Percentiles rank a stretch among this genome's conserved stretches.
phyloP scores from a whole-genome alignment of 1,284 basidiomycete genomes.

The Sporisorium scitamineum region DNA sequence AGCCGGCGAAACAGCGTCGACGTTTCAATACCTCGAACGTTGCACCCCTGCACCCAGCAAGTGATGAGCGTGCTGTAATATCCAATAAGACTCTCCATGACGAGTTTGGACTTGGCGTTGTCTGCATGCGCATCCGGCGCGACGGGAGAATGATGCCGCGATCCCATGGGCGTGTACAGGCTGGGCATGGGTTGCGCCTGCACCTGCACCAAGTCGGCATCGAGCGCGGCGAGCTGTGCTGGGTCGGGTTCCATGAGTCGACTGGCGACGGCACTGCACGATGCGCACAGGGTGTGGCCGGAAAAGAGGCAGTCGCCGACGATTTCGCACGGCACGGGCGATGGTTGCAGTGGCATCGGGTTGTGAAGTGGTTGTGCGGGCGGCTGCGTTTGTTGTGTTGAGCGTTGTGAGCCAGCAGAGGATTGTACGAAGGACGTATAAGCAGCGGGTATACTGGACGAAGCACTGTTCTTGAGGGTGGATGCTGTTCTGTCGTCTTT shows the following conservation, averaged over 20 bases:
- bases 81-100: slow-evolving; percentile 45
- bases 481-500: slow-evolving; percentile 7
- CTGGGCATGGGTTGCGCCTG: slow-evolving; percentile 33
- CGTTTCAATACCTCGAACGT: slow-evolving; percentile 37
- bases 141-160: slow-evolving; percentile 28
- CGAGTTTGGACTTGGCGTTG: slow-evolving; percentile 27
- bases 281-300: slow-evolving; percentile 29
- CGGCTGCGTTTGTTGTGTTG: slow-evolving; percentile 5
- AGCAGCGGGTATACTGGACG: background rate
- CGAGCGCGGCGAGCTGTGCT: slow-evolving; percentile 22
- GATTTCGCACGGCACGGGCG: slow-evolving; percentile 29
- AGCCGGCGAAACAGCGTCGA: slow-evolving; percentile 34
- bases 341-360: slow-evolving; percentile 4
- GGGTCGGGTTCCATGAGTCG: slow-evolving; percentile 40
- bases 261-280: slow-evolving; percentile 42
- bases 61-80: slow-evolving; percentile 50
- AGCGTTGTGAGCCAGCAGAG: slow-evolving; percentile 4
- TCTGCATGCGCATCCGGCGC: background rate
- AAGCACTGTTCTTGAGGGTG: background rate
- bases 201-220: slow-evolving; percentile 29
- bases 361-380: background rate
- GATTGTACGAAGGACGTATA: slow-evolving; percentile 4
- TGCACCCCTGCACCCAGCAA: slow-evolving; percentile 42
- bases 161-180: slow-evolving; percentile 36
- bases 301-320: slow-evolving; percentile 49